phyloP scores from a whole-genome alignment of 2,329 filamentous ascomycete species.

The Rosellinia necatrix region DNA sequence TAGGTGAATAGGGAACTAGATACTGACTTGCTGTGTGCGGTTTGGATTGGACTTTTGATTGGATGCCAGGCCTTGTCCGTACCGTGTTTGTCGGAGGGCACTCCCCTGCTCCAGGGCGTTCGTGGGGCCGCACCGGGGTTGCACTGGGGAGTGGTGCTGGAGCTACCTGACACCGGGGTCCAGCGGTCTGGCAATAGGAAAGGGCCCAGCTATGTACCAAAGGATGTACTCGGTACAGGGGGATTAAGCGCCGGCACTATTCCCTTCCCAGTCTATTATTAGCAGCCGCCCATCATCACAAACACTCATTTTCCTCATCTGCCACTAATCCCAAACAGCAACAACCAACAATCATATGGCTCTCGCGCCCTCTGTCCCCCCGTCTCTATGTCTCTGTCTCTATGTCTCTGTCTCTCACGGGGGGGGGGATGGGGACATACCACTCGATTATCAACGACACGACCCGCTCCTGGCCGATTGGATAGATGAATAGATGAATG shows the following conservation, averaged over 20 bases:
- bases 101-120: conserved; percentile 21
- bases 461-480: too few relatives aligned
- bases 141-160: conserved; percentile 19
- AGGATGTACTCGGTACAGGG: conserved; percentile 8
- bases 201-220: not conserved
- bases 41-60: too few relatives aligned
- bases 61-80: too few relatives aligned
- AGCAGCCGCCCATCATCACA: conserved; percentile 37
- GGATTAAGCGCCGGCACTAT: conserved; percentile 40
- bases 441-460: too few relatives aligned
- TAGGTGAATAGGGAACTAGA: too few relatives aligned
- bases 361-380: too few relatives aligned
- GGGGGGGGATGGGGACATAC: too few relatives aligned
- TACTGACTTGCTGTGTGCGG: too few relatives aligned
- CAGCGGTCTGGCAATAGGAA: conserved; percentile 15
- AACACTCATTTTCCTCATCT: conserved; percentile 5
- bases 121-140: conserved; percentile 21
- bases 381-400: too few relatives aligned
- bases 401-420: too few relatives aligned
- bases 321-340: not conserved
- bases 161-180: conserved; percentile 15
- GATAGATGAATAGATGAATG: too few relatives aligned
- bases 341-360: too few relatives aligned
- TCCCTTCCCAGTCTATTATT: conserved; percentile 37
- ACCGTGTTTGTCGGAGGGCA: conserved; percentile 29